A percentile compares a stretch with the other conserved stretches of the same genome.
These are phyloP conservation scores for Rutstroemia sydowiana DNA, from an alignment of 2,329 filamentous ascomycete species.

Conservation along the genomic window DNA sequence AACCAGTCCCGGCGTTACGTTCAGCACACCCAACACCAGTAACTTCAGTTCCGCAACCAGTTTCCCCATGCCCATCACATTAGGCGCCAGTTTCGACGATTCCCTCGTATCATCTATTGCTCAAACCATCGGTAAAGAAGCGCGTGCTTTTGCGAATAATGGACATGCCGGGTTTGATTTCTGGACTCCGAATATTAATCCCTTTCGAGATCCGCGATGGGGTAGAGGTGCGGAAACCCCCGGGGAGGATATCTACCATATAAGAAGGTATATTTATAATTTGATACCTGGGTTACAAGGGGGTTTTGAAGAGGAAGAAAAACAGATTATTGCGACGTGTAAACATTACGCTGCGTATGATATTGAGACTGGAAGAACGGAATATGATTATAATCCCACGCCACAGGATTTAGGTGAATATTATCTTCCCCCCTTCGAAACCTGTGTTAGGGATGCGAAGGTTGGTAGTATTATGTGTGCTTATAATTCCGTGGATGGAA, in stretches of 20 bases:
- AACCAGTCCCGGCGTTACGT: background rate
- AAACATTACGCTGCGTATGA: slow-evolving; percentile 56
- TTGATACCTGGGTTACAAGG: slow-evolving; percentile 49
- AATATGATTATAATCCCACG: slow-evolving; percentile 48
- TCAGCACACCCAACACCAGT: background rate
- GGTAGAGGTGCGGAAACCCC: slow-evolving; percentile 55
- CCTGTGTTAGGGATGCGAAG: slow-evolving; percentile 50
- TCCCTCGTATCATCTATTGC: background rate
- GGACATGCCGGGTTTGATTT: slow-evolving; percentile 48
- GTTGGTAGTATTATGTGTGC: slow-evolving; percentile 55
- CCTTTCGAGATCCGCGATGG: slow-evolving; percentile 57
- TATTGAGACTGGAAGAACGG: slow-evolving; percentile 37
- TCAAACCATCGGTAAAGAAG: slow-evolving; percentile 49
- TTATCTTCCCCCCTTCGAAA: slow-evolving; percentile 58
- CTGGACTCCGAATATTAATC: slow-evolving; percentile 63
- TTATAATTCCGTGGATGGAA: slow-evolving; percentile 59
- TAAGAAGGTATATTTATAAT: slow-evolving; percentile 44
- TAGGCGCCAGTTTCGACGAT: background rate
- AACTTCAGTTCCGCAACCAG: slow-evolving; percentile 1
- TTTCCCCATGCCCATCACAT: background rate
- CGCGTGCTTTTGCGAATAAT: slow-evolving; percentile 56
- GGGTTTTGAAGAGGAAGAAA: slow-evolving; percentile 30
- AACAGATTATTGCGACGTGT: slow-evolving; percentile 41
- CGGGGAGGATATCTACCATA: slow-evolving; percentile 46
- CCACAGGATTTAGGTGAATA: slow-evolving; percentile 61